Evolutionary conservation across 495 filamentous ascomycete species (phyloP).

Genomic region (Trichocladium uniseriatum): DNA sequence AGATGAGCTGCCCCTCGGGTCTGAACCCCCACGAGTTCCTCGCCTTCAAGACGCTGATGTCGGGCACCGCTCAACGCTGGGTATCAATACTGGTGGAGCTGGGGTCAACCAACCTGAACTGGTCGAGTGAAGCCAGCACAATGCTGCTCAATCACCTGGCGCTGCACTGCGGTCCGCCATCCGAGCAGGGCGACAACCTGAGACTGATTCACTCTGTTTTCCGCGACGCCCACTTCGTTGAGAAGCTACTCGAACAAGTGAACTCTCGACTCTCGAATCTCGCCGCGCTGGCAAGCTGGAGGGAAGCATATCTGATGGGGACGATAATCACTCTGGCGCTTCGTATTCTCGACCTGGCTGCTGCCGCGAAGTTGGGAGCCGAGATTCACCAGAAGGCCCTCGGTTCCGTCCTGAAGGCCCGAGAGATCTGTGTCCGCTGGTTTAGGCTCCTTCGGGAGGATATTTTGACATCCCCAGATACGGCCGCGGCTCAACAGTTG

Average conservation of each 20-base stretch:
- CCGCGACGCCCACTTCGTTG: conserved; percentile 36
- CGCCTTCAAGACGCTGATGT: conserved; percentile 39
- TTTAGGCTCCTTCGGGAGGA: conserved; percentile 37
- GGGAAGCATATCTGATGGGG: conserved; percentile 43
- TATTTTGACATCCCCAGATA: conserved; percentile 31
- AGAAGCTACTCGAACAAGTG: conserved; percentile 35
- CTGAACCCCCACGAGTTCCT: conserved; percentile 43
- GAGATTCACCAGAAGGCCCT: neutral
- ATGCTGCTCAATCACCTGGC: conserved; percentile 36
- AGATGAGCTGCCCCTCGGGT: conserved; percentile 38
- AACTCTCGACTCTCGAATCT: conserved; percentile 32
- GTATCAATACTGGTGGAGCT: conserved; percentile 41
- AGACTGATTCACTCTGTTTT: conserved; percentile 39
- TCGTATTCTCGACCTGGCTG: conserved; percentile 16
- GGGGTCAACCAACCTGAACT: conserved; percentile 44
- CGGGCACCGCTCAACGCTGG: conserved; percentile 41
- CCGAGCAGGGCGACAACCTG: conserved; percentile 20
- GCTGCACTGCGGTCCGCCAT: conserved; percentile 38
- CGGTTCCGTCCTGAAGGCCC: conserved; percentile 6
- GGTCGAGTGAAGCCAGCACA: conserved; percentile 39
- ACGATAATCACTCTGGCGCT: conserved; percentile 35
- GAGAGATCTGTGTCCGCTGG: conserved; percentile 33
- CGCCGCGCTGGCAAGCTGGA: conserved; percentile 35
- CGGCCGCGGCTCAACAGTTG: conserved; percentile 24
- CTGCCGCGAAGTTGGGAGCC: neutral